phyloP scores from a whole-genome alignment of 2,329 filamentous ascomycete species.

The Fusarium albidum region DNA sequence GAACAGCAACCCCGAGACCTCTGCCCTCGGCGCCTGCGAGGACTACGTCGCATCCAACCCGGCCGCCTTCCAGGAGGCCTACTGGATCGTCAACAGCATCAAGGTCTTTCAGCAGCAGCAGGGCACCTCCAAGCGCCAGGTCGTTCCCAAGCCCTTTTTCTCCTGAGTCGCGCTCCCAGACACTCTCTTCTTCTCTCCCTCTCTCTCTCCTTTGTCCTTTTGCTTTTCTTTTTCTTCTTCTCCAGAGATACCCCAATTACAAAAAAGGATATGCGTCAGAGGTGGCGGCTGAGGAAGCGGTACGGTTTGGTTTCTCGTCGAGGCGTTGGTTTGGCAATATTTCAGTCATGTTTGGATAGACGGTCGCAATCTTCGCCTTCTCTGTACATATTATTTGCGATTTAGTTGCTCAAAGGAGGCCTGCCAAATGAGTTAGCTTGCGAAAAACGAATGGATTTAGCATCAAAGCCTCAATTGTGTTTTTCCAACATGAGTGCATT shows the following conservation, averaged over 20 bases:
- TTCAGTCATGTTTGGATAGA: constrained; percentile 9
- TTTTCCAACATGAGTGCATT: not conserved
- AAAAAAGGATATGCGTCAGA: constrained; percentile 1
- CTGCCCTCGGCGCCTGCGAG: constrained; percentile 71
- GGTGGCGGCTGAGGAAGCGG: not conserved
- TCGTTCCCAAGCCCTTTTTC: constrained; percentile 27
- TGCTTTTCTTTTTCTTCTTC: constrained; percentile 2
- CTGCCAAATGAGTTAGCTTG: constrained; percentile 21
- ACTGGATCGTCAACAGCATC: constrained; percentile 79
- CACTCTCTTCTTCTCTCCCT: too few species aligned
- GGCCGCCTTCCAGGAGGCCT: constrained; percentile 73
- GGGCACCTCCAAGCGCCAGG: constrained; percentile 22
- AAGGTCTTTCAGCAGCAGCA: constrained; percentile 61
- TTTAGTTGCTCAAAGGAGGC: constrained; percentile 8
- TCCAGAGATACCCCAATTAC: constrained; percentile 21
- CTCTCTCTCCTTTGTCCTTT: not conserved
- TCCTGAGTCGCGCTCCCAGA: constrained; percentile 29
- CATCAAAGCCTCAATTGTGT: not conserved
- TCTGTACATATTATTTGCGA: constrained; percentile 27
- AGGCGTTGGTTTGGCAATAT: constrained; percentile 18
- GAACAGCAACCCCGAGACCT: constrained; percentile 64
- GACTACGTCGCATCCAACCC: constrained; percentile 78
- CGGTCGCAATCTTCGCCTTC: constrained; percentile 28
- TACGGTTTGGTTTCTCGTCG: not conserved
- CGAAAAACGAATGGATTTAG: constrained; percentile 14